A percentile compares a stretch with the other conserved stretches of the same genome.
These are phyloP conservation scores for Ophiostoma tasmaniense DNA, from an alignment of 2,329 filamentous ascomycete species.

Conservation along the genomic window DNA sequence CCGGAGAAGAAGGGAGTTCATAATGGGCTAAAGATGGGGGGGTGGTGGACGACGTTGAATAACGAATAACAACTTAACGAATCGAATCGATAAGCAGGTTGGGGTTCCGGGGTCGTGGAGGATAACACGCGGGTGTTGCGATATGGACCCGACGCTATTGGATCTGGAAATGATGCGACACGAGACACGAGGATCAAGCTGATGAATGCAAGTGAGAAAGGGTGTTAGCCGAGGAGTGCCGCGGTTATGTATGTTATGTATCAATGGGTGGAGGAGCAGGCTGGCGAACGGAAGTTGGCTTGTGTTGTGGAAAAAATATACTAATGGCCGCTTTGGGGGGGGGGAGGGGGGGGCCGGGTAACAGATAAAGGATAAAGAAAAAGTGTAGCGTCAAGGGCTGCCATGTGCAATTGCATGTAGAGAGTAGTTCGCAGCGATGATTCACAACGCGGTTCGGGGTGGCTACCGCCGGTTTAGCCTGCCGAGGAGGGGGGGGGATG, in stretches of 20 bases:
- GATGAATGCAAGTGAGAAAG: background rate
- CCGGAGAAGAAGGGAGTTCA: constrained; percentile 18
- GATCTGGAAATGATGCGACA: constrained; percentile 8
- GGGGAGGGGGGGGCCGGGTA: constrained; percentile 1
- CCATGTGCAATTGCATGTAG: background rate
- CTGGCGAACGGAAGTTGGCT: constrained; percentile 1
- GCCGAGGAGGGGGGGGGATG: constrained; percentile 2
- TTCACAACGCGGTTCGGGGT: constrained; percentile 5
- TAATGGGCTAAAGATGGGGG: constrained; percentile 10
- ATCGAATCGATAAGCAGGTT: background rate
- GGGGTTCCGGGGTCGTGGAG: background rate
- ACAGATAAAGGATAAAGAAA: constrained; percentile 8
- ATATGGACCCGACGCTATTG: constrained; percentile 18
- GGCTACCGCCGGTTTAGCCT: constrained; percentile 7
- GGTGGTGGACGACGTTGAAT: constrained; percentile 4
- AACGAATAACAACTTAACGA: no score
- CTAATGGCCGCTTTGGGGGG: constrained; percentile 7
- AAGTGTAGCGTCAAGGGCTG: background rate
- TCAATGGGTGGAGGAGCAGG: no score
- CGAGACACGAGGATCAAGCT: background rate
- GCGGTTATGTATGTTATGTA: constrained; percentile 15
- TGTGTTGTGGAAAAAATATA: constrained; percentile 9
- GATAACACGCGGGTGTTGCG: background rate
- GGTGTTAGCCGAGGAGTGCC: constrained; percentile 20
- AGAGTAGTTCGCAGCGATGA: background rate